phyloP scores from a whole-genome alignment of 768 basidiomycete genomes.

The Glaciozyma martinii region DNA sequence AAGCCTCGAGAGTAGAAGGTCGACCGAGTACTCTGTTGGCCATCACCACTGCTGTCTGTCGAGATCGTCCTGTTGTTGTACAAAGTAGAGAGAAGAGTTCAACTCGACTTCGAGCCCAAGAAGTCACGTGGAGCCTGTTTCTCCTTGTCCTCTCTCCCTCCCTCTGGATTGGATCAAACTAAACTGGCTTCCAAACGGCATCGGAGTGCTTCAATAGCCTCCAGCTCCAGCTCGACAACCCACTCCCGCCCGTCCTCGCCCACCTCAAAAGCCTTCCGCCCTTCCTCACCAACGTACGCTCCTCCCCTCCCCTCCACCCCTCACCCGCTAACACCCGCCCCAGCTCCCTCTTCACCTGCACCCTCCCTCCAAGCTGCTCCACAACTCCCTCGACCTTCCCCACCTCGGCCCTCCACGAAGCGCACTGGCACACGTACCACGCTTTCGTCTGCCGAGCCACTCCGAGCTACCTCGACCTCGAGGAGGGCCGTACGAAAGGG shows the following conservation, averaged over 20 bases:
- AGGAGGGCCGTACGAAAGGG: background rate
- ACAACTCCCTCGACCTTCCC: background rate
- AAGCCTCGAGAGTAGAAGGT: no score
- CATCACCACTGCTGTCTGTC: no score
- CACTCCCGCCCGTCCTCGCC: background rate
- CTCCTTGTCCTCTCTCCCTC: no score
- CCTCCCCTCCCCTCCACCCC: background rate
- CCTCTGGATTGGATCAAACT: no score
- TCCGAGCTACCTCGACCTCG: background rate
- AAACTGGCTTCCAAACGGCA: no score
- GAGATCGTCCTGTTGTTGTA: no score
- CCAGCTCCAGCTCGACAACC: no score
- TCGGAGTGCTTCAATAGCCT: no score
- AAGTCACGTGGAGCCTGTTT: no score
- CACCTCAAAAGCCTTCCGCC: background rate
- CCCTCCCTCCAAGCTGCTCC: constrained; percentile 26
- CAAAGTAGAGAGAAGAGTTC: no score
- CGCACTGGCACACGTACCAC: constrained; percentile 25
- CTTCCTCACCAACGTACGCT: background rate
- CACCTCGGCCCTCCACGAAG: constrained; percentile 1
- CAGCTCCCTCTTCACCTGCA: constrained; percentile 15
- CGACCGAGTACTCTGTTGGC: no score
- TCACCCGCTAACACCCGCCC: background rate
- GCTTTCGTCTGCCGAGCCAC: constrained; percentile 15
- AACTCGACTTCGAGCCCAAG: no score